A percentile compares a stretch with the other conserved stretches of the same genome.
Evolutionary conservation across 2,329 filamentous ascomycete genomes (phyloP).

Genomic region (Monosporascus sp.): DNA sequence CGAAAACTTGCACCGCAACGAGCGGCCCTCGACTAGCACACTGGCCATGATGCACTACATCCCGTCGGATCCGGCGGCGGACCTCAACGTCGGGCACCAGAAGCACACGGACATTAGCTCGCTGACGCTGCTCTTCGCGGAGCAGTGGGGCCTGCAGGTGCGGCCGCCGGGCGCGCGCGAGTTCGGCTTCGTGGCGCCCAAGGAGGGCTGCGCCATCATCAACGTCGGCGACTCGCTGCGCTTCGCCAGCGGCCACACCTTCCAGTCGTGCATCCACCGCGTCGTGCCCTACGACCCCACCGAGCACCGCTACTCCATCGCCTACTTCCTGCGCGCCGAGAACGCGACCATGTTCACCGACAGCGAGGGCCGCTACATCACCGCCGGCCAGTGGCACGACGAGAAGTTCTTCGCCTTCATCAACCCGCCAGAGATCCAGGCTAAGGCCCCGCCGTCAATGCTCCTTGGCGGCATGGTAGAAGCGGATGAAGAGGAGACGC

Average conservation of each 20-base stretch:
- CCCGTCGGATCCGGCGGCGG: constrained; percentile 35
- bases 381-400: constrained; percentile 50
- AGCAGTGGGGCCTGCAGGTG: constrained; percentile 54
- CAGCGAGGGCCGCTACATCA: constrained; percentile 47
- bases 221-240: constrained; percentile 56
- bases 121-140: constrained; percentile 49
- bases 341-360: constrained; percentile 52
- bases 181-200: constrained; percentile 50
- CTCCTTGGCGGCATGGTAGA: constrained; percentile 44
- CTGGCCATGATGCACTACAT: constrained; percentile 53
- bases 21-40: constrained; percentile 42
- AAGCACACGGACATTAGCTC: constrained; percentile 54
- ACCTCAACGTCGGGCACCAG: constrained; percentile 45
- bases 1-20: constrained; percentile 47
- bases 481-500: constrained; percentile 29
- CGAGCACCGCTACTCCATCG: constrained; percentile 54
- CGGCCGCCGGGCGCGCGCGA: constrained; percentile 42
- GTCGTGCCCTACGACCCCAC: constrained; percentile 47
- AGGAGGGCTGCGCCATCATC: constrained; percentile 46
- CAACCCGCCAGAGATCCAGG: constrained; percentile 37
- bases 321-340: constrained; percentile 54
- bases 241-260: constrained; percentile 46
- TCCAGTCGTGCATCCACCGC: constrained; percentile 53
- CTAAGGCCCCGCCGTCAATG: constrained; percentile 43
- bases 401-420: constrained; percentile 50